A percentile compares a stretch with the other conserved stretches of the same genome.
These are phyloP conservation scores for Podila horticola DNA, from an alignment of 192 early-diverging fungal genomes.

Conservation along the genomic window DNA sequence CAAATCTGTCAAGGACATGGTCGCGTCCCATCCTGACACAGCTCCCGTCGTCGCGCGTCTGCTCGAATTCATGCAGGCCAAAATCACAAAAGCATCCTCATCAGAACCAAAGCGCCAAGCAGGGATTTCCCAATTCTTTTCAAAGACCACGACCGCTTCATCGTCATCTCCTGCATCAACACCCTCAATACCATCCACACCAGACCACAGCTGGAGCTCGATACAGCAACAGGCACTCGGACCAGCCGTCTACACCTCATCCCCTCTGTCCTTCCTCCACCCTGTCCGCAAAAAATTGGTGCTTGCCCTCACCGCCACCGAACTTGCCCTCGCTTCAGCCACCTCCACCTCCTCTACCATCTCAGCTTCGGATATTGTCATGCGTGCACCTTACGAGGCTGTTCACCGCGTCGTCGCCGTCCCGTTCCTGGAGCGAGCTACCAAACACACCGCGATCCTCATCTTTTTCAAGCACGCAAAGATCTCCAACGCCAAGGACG, in stretches of 20 bases:
- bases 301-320: constrained; percentile 13
- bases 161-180: constrained; percentile 1
- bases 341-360: constrained; percentile 1
- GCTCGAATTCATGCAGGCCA: constrained; percentile 17
- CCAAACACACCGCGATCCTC: constrained; percentile 35
- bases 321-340: constrained; percentile 26
- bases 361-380: constrained; percentile 9
- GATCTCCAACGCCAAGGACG: constrained; percentile 21
- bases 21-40: constrained; percentile 21
- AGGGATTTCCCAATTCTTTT: constrained; percentile 25
- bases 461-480: constrained; percentile 31
- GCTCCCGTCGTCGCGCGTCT: constrained; percentile 26
- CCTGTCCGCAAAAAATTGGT: constrained; percentile 43
- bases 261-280: constrained; percentile 32
- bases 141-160: background rate
- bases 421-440: constrained; percentile 38
- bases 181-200: background rate
- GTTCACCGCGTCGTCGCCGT: constrained; percentile 28
- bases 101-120: constrained; percentile 6
- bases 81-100: background rate
- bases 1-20: constrained; percentile 14
- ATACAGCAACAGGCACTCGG: constrained; percentile 7
- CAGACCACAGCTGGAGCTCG: background rate
- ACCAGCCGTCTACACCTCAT: constrained; percentile 28
- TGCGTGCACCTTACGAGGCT: constrained; percentile 19